A percentile compares a stretch with the other conserved stretches of the same genome.
phyloP scores from a whole-genome alignment of 768 basidiomycete species.

The Lactarius hatsudake region DNA sequence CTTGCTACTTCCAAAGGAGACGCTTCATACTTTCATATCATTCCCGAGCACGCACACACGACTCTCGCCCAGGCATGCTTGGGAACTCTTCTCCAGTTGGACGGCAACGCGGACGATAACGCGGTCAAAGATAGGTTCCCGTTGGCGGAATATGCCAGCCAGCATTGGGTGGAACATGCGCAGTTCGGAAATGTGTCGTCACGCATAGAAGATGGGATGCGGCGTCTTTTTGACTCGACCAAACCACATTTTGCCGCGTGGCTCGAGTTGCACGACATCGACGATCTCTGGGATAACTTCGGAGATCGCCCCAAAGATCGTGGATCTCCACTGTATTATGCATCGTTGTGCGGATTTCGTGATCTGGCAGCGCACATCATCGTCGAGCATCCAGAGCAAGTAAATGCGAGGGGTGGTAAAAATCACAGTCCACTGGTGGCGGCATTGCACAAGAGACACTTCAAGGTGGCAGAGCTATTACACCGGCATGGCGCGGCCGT shows the following conservation, averaged over 20 bases:
- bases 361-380: neutral
- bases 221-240: neutral
- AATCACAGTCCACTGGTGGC: neutral
- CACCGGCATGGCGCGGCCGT: neutral
- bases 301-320: fast-evolving
- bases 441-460: neutral
- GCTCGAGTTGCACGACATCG: neutral
- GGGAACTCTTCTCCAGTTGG: neutral
- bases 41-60: neutral
- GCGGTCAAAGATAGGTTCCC: conserved; percentile 16
- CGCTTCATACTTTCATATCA: neutral
- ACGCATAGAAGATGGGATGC: neutral
- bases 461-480: neutral
- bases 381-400: neutral
- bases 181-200: neutral
- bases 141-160: neutral
- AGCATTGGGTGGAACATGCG: neutral
- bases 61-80: neutral
- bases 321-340: neutral
- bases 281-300: fast-evolving
- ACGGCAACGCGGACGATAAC: neutral
- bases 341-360: neutral
- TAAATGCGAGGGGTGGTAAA: neutral
- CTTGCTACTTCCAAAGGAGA: neutral
- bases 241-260: neutral